Evolutionary conservation across 2,329 filamentous ascomycete genomes (phyloP).

Genomic region (Trichophyton equinum): DNA sequence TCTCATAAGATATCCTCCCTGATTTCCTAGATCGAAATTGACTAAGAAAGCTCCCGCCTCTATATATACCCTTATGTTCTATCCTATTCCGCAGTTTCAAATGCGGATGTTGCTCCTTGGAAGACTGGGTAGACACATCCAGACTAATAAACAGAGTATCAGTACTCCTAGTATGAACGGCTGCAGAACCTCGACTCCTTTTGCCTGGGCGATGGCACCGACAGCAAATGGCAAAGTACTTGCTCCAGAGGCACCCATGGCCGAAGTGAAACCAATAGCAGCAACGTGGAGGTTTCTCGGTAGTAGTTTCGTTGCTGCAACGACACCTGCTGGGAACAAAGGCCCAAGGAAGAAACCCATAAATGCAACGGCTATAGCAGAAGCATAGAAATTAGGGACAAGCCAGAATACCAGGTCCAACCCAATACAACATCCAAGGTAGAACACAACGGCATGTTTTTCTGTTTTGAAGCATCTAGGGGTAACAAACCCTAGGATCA

Average conservation of each 20-base stretch:
- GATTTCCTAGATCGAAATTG: background rate
- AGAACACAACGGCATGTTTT: slow-evolving; percentile 51
- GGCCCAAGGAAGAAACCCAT: slow-evolving; percentile 72
- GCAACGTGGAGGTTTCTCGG: slow-evolving; percentile 62
- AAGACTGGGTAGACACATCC: slow-evolving; percentile 29
- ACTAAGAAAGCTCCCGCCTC: background rate
- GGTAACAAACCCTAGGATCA: slow-evolving; percentile 65
- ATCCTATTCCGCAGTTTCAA: background rate
- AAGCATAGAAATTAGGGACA: slow-evolving; percentile 62
- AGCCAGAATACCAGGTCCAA: slow-evolving; percentile 70
- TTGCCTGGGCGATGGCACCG: slow-evolving; percentile 40
- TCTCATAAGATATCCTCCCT: background rate
- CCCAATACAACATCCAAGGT: slow-evolving; percentile 50
- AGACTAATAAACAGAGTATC: slow-evolving; percentile 39
- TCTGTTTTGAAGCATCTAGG: slow-evolving; percentile 52
- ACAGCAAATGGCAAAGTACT: slow-evolving; percentile 34
- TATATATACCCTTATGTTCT: background rate
- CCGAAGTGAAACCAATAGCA: slow-evolving; percentile 69
- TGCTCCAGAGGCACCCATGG: slow-evolving; percentile 62
- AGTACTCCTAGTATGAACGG: slow-evolving; percentile 46
- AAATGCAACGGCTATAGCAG: slow-evolving; percentile 56
- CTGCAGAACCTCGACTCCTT: slow-evolving; percentile 48
- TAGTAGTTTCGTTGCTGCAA: slow-evolving; percentile 61
- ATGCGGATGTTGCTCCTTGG: slow-evolving; percentile 9
- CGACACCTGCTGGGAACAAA: slow-evolving; percentile 62